phyloP scores from a whole-genome alignment of 2,329 filamentous ascomycete species.

The Sclerotinia spermophila region DNA sequence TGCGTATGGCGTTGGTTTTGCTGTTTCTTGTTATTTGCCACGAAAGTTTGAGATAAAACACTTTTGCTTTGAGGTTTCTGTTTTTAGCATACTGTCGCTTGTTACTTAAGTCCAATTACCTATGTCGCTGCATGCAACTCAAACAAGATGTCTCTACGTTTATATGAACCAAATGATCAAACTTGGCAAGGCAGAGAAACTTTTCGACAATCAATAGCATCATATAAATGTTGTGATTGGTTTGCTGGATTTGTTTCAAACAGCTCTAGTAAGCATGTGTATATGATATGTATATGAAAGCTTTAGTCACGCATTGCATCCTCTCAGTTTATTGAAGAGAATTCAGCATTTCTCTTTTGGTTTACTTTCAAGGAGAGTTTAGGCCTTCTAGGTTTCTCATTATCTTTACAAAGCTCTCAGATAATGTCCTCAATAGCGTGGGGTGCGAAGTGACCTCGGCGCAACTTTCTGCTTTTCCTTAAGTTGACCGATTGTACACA shows the following conservation, averaged over 20 bases:
- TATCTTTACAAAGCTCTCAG: no score
- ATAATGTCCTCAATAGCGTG: no score
- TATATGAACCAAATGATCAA: background rate
- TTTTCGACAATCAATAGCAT: background rate
- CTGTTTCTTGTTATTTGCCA: background rate
- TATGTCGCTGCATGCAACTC: background rate
- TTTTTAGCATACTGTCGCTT: background rate
- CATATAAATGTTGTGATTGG: background rate
- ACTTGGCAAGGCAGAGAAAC: no score
- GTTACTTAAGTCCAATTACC: background rate
- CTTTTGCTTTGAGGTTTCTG: accelerated
- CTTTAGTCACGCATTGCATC: no score
- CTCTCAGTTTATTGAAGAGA: background rate
- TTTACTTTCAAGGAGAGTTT: accelerated
- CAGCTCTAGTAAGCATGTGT: background rate
- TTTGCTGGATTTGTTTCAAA: background rate
- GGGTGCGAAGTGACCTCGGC: no score
- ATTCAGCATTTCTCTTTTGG: background rate
- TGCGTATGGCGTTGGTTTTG: no score
- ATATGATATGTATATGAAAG: background rate
- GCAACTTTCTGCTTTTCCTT: no score
- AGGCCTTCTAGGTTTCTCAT: background rate
- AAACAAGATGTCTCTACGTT: background rate
- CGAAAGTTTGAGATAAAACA: background rate
- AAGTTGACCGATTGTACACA: no score